Base-by-base conservation (phyloP, 176 grass and related monocot species). In the Lolium perenne region DNA sequence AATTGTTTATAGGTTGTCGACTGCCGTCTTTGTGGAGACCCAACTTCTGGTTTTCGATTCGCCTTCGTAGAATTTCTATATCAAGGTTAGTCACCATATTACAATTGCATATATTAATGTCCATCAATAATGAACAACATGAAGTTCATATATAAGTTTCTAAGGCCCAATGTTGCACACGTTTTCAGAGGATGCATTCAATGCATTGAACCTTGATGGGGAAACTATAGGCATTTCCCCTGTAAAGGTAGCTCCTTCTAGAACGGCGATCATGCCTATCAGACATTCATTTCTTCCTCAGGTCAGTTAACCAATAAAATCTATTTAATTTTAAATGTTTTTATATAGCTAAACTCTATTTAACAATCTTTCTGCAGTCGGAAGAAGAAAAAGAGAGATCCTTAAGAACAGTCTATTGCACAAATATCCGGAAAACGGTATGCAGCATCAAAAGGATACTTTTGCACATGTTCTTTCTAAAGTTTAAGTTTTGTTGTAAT, bases 311-410 rank as follows among this genome's bases (percentile, higher is more conserved):
- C 15, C 43, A 13, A 16, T 15, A 49, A 49, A 74, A 22, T 2
- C 21, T 35, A 0, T 22, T 72, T 47, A 73, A 25, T 15, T 2
- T 49, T 46, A 49, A 15, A 20, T 48, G n/a, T 8, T 49, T 48
- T 9, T 38, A 23, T 10, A 22, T 72, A 41, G 5, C 10, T 22
- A 73, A 7, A 73, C 11, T 5, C 7, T 43, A 73, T 73, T n/a
- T 22, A 23, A 48, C n/a, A 48, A 25, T 10, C 14, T 74, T 25
- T 49, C 1, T 25, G 21, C 11, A 74, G 71, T 49, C 21, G 0
- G 71, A 49, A 74, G 71, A 49, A 15, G 71, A 74, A 74, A 49
- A 25, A 12, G 71, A 8, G n/a, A 49, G 45, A 45, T 74, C 71
- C 3, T 74, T 12, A 8, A 74, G n/a, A 6, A 74, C 45, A 8